phyloP scores from a whole-genome alignment of 495 filamentous ascomycete species.

The Xylaria castorea region DNA sequence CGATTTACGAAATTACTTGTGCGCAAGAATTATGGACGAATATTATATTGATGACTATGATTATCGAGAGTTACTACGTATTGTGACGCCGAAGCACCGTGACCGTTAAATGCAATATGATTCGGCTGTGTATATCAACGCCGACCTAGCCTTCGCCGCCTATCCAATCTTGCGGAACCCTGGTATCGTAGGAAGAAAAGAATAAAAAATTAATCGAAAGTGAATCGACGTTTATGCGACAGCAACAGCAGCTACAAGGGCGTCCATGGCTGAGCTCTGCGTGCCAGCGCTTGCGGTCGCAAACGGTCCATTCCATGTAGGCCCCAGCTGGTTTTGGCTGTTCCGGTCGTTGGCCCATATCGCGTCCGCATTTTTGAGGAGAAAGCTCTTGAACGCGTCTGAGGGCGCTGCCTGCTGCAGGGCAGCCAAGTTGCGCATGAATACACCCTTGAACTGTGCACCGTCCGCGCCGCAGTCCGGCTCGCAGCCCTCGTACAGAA shows the following conservation, averaged over 20 bases:
- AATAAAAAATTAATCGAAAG: neutral
- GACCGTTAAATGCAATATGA: neutral
- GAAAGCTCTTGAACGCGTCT: slow-evolving; percentile 58
- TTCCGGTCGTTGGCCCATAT: slow-evolving; percentile 71
- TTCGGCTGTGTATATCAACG: slow-evolving; percentile 1
- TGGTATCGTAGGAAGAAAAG: slow-evolving; percentile 24
- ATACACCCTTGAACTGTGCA: slow-evolving; percentile 80
- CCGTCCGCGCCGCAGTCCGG: slow-evolving; percentile 67
- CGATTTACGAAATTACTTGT: neutral
- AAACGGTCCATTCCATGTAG: slow-evolving; percentile 66
- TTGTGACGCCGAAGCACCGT: neutral
- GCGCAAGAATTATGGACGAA: neutral
- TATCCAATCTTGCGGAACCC: neutral
- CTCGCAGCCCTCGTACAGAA: slow-evolving; percentile 73
- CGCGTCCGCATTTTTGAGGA: slow-evolving; percentile 67
- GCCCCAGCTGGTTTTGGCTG: slow-evolving; percentile 57
- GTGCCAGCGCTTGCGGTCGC: slow-evolving; percentile 58
- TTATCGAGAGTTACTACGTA: neutral
- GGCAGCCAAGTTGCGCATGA: slow-evolving; percentile 71
- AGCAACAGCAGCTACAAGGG: slow-evolving; percentile 68
- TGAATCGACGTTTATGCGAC: slow-evolving; percentile 31
- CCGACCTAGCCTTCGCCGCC: neutral
- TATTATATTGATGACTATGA: slow-evolving; percentile 7
- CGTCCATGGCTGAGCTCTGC: slow-evolving; percentile 73
- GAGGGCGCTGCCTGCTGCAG: slow-evolving; percentile 62